Conservation (phyloP, 805 yeast species). For the Wickerhamiella galacta region DNA sequence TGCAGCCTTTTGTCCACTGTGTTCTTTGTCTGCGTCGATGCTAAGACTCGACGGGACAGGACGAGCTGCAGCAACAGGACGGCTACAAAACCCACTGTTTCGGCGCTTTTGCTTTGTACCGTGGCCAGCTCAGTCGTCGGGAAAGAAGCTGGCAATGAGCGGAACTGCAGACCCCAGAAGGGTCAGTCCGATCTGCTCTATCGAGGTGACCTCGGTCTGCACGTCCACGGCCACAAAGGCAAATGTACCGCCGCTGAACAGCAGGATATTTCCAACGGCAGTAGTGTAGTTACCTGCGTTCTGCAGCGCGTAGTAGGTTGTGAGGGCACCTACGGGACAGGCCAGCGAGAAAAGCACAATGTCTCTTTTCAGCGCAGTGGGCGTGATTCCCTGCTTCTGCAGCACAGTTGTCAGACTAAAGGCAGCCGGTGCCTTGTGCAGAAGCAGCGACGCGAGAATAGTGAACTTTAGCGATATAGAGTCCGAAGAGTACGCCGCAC, state of each 20-base stretch:
- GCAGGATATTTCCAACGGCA: slow-evolving; percentile 33
- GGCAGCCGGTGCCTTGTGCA: slow-evolving; percentile 63
- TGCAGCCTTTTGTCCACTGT: too few relatives aligned
- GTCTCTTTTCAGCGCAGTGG: slow-evolving; percentile 27
- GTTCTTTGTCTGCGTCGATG: too few relatives aligned
- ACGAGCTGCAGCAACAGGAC: too few relatives aligned
- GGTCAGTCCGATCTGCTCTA: too few relatives aligned
- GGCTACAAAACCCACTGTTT: too few relatives aligned
- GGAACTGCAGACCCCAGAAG: too few relatives aligned
- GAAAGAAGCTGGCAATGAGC: too few relatives aligned
- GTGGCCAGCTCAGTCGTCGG: too few relatives aligned
- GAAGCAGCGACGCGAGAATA: slow-evolving; percentile 42
- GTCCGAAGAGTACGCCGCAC: slow-evolving; percentile 34
- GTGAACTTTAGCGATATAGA: slow-evolving; percentile 26
- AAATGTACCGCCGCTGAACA: slow-evolving; percentile 60
- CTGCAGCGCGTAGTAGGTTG: slow-evolving; percentile 29
- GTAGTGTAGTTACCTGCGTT: slow-evolving; percentile 11
- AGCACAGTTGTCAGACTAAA: slow-evolving; percentile 48
- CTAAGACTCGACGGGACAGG: too few relatives aligned
- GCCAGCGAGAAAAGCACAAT: slow-evolving; percentile 36
- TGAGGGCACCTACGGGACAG: slow-evolving; percentile 46
- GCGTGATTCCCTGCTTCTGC: slow-evolving; percentile 20
- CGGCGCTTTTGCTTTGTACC: too few relatives aligned
- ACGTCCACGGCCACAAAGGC: slow-evolving; percentile 55
- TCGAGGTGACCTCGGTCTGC: slow-evolving; percentile 11